Evolutionary conservation across 495 filamentous ascomycete species (phyloP), one percentile per base, ranked within the genome.

Genomic region (Penicillium ochrochloron): DNA sequence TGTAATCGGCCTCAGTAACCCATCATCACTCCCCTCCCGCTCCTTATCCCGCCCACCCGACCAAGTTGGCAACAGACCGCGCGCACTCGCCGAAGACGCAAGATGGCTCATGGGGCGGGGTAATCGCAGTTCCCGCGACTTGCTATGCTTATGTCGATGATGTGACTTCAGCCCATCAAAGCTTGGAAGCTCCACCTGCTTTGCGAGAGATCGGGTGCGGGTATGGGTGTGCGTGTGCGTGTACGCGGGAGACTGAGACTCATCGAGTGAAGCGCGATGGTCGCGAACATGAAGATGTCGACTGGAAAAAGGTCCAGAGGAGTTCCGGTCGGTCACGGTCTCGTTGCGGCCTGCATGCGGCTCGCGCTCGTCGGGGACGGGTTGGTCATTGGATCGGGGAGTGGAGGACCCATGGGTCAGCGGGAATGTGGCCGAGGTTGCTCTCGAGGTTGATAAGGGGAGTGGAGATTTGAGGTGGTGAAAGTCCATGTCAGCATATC

Each of bases 71-170:
- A 80, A 61, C n/a, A 79, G 65, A 0, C 72, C 76, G 7, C 75
- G 65, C 10, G 73, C 74, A 37, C 72, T 73, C 12, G 76, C 68
- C 6, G 77, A 77, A 8, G 77, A 75, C 5, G 75, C 64, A n/a
- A 77, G 63, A 12, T 75, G 72, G 57, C 70, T 80, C 75, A 80
- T 80, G 27, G 67, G 76, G 21, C 73, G 76, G 5, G 76, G 74
- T 9, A 81, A 60, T 31, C 74, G 73, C 14, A 66, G 35, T 46
- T 82, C 77, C 25, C 75, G 75, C 31, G 77, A 78, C 66, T 78
- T 80, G 70, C 65, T 73, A 50, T 75, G 70, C 56, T 73, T 75
- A 37, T 76, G 70, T 21, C 72, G 74, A 41, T 71, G 70, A 35
- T 66, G 67, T 25, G 62, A 58, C 34, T 65, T 70, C 9, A 65